Percentiles rank a stretch among this genome's conserved stretches.
phyloP scores from a whole-genome alignment of 805 yeast species.

The Jamesozyma gamospora region DNA sequence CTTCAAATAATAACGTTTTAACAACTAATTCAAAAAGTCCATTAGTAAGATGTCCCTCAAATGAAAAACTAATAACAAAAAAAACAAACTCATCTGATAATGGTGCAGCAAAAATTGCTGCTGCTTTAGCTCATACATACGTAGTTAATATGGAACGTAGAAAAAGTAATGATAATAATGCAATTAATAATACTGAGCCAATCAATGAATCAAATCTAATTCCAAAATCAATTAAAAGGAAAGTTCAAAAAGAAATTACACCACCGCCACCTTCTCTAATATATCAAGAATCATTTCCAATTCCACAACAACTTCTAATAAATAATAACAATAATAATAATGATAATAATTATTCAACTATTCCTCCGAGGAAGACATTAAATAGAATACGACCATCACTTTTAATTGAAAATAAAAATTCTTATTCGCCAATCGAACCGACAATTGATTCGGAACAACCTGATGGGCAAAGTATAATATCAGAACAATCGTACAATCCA shows the following conservation, averaged over 20 bases:
- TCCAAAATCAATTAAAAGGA: neutral
- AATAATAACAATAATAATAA: too few relatives aligned
- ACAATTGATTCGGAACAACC: neutral
- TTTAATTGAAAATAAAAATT: neutral
- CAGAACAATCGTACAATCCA: neutral
- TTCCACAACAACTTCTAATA: too few relatives aligned
- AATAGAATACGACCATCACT: slow-evolving; percentile 1
- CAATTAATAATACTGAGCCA: neutral
- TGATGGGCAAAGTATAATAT: neutral
- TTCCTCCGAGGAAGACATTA: neutral
- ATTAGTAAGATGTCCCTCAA: too few relatives aligned
- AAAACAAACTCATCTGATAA: neutral
- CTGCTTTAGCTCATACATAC: slow-evolving; percentile 17
- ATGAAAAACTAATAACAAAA: too few relatives aligned
- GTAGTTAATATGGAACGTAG: slow-evolving; percentile 5
- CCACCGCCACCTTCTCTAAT: neutral
- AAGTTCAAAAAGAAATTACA: neutral
- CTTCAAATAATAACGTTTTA: too few relatives aligned
- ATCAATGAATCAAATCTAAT: neutral
- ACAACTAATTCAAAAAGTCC: too few relatives aligned
- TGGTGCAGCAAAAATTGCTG: slow-evolving; percentile 13
- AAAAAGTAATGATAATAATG: slow-evolving; percentile 1
- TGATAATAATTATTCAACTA: too few relatives aligned
- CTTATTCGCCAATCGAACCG: neutral
- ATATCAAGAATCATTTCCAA: neutral